phyloP scores from a whole-genome alignment of 768 basidiomycete species.

The Lactarius sanguifluus region DNA sequence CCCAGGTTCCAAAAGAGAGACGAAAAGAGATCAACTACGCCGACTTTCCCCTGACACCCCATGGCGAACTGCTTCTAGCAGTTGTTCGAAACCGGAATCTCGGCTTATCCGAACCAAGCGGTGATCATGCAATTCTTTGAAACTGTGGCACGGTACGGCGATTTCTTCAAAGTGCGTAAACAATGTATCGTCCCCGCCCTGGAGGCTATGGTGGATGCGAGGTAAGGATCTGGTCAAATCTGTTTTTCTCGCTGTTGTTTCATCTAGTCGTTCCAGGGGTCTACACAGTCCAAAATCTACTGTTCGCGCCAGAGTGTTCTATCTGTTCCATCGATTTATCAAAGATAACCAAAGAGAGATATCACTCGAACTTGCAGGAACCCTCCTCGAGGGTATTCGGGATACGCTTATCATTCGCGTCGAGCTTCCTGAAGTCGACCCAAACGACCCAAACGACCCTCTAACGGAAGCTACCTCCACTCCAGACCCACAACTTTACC shows the following conservation, averaged over 20 bases:
- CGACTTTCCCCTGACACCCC: constrained; percentile 80
- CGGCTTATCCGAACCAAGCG: constrained; percentile 76
- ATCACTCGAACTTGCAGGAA: constrained; percentile 64
- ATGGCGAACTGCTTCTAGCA: constrained; percentile 88
- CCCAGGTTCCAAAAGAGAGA: constrained; percentile 64
- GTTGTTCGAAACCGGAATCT: constrained; percentile 80
- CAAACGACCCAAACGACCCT: constrained; percentile 57
- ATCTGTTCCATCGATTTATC: constrained; percentile 92
- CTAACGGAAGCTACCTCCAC: constrained; percentile 75
- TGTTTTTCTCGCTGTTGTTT: background rate
- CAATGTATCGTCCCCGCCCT: constrained; percentile 85
- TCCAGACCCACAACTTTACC: constrained; percentile 90
- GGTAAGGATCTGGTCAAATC: constrained; percentile 49
- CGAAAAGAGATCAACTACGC: constrained; percentile 69
- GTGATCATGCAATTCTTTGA: constrained; percentile 94
- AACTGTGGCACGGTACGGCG: constrained; percentile 85
- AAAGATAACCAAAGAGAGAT: constrained; percentile 79
- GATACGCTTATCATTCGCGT: constrained; percentile 78
- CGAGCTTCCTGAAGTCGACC: constrained; percentile 75
- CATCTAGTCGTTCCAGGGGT: constrained; percentile 53
- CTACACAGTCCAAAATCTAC: constrained; percentile 73
- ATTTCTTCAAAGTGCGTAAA: constrained; percentile 94
- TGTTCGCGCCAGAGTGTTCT: constrained; percentile 79
- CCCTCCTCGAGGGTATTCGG: constrained; percentile 68
- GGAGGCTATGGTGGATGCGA: constrained; percentile 80